Percentiles rank a stretch among this genome's conserved stretches.
phyloP scores from a whole-genome alignment of 108 stramenopile genomes.

The Fistulifera pelliculosa region DNA sequence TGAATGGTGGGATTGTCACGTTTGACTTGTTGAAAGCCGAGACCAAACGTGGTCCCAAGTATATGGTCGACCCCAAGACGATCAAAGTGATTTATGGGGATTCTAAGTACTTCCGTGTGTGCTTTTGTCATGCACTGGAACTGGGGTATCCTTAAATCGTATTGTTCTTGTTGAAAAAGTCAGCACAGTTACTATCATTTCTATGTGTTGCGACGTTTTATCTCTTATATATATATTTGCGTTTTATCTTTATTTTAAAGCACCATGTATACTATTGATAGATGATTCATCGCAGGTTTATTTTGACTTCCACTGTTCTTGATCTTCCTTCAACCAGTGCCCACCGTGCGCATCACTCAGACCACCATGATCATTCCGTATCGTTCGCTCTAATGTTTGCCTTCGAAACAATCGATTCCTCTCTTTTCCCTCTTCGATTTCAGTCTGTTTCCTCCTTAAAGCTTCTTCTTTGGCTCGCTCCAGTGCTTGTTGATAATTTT shows the following conservation, averaged over 20 bases:
- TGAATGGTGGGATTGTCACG: constrained; percentile 81
- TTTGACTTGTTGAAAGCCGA: constrained; percentile 67
- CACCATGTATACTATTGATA: too few species aligned
- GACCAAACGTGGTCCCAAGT: constrained; percentile 33
- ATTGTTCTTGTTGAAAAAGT: too few species aligned
- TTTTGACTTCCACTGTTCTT: constrained; percentile 2
- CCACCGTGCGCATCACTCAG: constrained; percentile 67
- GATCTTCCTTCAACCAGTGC: constrained; percentile 41
- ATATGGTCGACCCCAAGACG: constrained; percentile 74
- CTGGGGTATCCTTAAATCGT: too few species aligned
- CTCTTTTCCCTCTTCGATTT: constrained; percentile 15
- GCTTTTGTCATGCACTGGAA: too few species aligned
- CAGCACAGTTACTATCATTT: too few species aligned
- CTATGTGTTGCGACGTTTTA: too few species aligned
- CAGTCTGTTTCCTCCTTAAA: neutral
- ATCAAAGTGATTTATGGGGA: constrained; percentile 75
- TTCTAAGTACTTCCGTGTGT: constrained; percentile 19
- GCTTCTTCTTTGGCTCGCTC: constrained; percentile 11
- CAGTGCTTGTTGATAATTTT: constrained; percentile 13
- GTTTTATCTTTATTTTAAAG: too few species aligned
- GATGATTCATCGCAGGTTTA: too few species aligned
- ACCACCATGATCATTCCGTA: constrained; percentile 24
- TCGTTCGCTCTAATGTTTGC: neutral
- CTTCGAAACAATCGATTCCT: constrained; percentile 3
- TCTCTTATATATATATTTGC: too few species aligned